Evolutionary conservation across 768 basidiomycete genomes (phyloP).

Genomic region (Phlebiopsis flavidoalba): DNA sequence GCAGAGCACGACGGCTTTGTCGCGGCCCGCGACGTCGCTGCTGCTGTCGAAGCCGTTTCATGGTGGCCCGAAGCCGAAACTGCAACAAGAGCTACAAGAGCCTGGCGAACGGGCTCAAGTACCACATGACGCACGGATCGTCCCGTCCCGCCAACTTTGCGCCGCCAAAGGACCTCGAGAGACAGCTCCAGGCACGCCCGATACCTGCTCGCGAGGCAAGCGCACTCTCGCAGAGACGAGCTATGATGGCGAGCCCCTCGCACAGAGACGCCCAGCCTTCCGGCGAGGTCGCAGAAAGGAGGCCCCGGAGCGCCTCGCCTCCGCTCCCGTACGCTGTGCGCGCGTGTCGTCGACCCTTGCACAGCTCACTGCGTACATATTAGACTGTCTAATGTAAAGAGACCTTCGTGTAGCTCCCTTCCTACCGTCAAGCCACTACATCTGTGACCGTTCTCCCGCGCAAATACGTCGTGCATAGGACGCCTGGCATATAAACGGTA

Average conservation of each 20-base stretch:
- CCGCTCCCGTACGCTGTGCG: conserved; percentile 85
- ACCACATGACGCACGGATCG: conserved; percentile 88
- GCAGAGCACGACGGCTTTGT: conserved; percentile 42
- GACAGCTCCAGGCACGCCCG: conserved; percentile 71
- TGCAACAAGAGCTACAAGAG: conserved; percentile 96
- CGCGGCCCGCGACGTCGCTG: conserved; percentile 51
- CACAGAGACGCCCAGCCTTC: conserved; percentile 60
- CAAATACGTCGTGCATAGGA: too few relatives aligned
- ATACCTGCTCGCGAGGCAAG: conserved; percentile 53
- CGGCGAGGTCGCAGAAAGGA: conserved; percentile 76
- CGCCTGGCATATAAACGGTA: too few relatives aligned
- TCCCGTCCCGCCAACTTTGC: conserved; percentile 97
- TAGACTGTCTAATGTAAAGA: too few relatives aligned
- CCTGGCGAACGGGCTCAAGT: conserved; percentile 94
- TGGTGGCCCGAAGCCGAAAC: conserved; percentile 90
- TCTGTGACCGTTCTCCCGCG: too few relatives aligned
- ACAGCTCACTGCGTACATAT: too few relatives aligned
- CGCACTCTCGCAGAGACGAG: conserved; percentile 35
- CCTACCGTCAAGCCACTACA: too few relatives aligned
- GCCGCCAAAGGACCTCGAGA: conserved; percentile 79
- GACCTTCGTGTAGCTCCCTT: too few relatives aligned
- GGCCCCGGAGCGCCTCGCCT: conserved; percentile 77
- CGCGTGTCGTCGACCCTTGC: conserved; percentile 83
- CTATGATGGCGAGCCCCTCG: conserved; percentile 26
- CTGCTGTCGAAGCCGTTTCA: conserved; percentile 81